phyloP scores from a whole-genome alignment of 2,329 filamentous ascomycete species.

The Eurotiales sp. region DNA sequence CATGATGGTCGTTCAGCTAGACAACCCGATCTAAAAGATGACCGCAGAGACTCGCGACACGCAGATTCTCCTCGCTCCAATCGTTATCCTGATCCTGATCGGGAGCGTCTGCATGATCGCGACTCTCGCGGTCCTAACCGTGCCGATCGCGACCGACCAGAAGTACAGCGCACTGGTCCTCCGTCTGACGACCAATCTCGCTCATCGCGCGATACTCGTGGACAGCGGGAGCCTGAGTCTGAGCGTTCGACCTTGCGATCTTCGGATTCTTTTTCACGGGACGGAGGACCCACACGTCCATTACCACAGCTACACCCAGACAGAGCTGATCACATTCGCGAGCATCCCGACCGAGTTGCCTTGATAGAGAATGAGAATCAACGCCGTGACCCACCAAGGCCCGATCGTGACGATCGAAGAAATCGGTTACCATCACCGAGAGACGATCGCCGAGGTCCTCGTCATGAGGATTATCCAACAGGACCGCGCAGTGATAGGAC shows the following conservation, averaged over 20 bases:
- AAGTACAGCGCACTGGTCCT: constrained; percentile 22
- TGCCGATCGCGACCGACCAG: constrained; percentile 26
- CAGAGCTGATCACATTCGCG: constrained; percentile 33
- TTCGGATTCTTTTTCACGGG: constrained; percentile 27
- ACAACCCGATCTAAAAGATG: constrained; percentile 35
- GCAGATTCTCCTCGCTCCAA: constrained; percentile 33
- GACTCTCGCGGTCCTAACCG: constrained; percentile 36
- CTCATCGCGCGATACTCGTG: constrained; percentile 22
- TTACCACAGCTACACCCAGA: constrained; percentile 29
- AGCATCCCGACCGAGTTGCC: constrained; percentile 26
- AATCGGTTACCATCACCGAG: constrained; percentile 18
- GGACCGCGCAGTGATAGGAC: constrained; percentile 49
- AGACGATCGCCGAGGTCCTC: constrained; percentile 16
- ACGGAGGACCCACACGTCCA: constrained; percentile 22
- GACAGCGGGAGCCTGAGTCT: constrained; percentile 35
- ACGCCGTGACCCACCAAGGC: constrained; percentile 31
- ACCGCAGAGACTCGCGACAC: constrained; percentile 34
- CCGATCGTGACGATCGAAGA: constrained; percentile 34
- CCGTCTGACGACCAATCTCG: constrained; percentile 38
- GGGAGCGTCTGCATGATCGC: constrained; percentile 34
- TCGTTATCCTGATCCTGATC: constrained; percentile 36
- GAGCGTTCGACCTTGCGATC: constrained; percentile 34
- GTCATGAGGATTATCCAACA: constrained; percentile 48
- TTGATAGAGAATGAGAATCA: constrained; percentile 23
- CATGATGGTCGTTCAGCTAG: constrained; percentile 37